A percentile compares a stretch with the other conserved stretches of the same genome.
Conservation (phyloP, 306 rosid species). For the Acmispon strigosus region DNA sequence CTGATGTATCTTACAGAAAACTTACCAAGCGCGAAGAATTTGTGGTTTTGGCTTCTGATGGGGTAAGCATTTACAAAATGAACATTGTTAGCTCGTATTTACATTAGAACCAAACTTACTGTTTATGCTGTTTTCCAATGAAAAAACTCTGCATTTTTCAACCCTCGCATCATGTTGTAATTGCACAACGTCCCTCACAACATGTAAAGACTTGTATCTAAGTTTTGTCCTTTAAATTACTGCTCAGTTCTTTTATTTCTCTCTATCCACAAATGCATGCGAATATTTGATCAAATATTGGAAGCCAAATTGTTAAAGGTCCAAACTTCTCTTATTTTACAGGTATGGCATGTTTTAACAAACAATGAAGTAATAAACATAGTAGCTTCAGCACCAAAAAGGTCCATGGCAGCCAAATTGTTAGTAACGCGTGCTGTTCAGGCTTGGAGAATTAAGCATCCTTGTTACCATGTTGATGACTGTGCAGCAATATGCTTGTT, state of each 20-base stretch:
- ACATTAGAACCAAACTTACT: background rate
- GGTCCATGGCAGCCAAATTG: conserved; percentile 60
- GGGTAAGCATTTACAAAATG: conserved; percentile 37
- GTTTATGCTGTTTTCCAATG: too few relatives aligned
- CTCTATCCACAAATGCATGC: too few relatives aligned
- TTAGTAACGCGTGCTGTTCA: conserved; percentile 50
- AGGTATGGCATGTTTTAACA: conserved; percentile 83
- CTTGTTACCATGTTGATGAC: conserved; percentile 46
- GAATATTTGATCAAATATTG: background rate
- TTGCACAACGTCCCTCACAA: too few relatives aligned
- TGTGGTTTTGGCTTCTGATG: conserved; percentile 81
- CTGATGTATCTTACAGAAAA: conserved; percentile 51
- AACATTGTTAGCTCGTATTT: background rate
- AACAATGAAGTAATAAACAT: conserved; percentile 60
- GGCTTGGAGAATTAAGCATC: conserved; percentile 49
- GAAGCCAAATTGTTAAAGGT: background rate
- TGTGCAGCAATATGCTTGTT: conserved; percentile 66
- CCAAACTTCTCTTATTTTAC: background rate
- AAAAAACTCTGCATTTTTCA: too few relatives aligned
- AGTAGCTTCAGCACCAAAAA: conserved; percentile 55
- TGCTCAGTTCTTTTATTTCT: too few relatives aligned
- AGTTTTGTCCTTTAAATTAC: too few relatives aligned
- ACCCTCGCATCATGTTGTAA: too few relatives aligned
- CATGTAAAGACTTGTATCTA: too few relatives aligned
- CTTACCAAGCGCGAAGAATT: conserved; percentile 58